Conservation (phyloP, 2,329 filamentous ascomycete species). For the Neocatenulostroma microsporum region DNA sequence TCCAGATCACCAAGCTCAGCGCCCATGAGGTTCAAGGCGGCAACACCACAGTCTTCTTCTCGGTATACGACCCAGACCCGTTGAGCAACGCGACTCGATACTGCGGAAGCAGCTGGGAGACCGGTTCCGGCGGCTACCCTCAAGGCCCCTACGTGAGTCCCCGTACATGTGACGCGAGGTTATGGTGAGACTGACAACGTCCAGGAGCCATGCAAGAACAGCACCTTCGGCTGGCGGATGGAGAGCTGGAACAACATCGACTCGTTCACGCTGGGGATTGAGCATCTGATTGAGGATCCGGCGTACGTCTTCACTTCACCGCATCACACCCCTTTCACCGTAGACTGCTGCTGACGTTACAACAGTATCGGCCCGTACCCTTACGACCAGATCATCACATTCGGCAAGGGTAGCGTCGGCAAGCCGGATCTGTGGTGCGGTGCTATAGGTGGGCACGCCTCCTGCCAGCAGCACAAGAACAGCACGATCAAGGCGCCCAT, state of each 20-base stretch:
- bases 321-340: not conserved
- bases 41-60: slow-evolving; percentile 22
- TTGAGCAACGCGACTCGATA: slow-evolving; percentile 18
- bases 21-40: slow-evolving; percentile 10
- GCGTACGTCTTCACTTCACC: slow-evolving; percentile 15
- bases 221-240: slow-evolving; percentile 22
- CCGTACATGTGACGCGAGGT: not conserved
- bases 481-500: slow-evolving; percentile 5
- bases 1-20: slow-evolving; percentile 9
- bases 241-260: slow-evolving; percentile 11
- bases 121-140: slow-evolving; percentile 16
- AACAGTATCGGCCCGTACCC: slow-evolving; percentile 24
- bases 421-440: slow-evolving; percentile 10
- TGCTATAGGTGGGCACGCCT: slow-evolving; percentile 1
- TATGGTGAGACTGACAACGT: not conserved
- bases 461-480: slow-evolving; percentile 9
- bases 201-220: slow-evolving; percentile 16
- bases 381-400: slow-evolving; percentile 22
- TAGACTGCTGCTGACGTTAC: slow-evolving; percentile 4
- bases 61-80: slow-evolving; percentile 23
- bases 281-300: slow-evolving; percentile 23
- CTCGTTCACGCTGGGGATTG: slow-evolving; percentile 20
- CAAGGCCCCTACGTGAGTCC: slow-evolving; percentile 15
- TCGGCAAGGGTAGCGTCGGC: slow-evolving; percentile 17
- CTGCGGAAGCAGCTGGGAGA: slow-evolving; percentile 21